Evolutionary conservation across 805 yeast species (phyloP), one percentile per base, ranked within the genome.

Genomic region (Clavispora vitiphila): DNA sequence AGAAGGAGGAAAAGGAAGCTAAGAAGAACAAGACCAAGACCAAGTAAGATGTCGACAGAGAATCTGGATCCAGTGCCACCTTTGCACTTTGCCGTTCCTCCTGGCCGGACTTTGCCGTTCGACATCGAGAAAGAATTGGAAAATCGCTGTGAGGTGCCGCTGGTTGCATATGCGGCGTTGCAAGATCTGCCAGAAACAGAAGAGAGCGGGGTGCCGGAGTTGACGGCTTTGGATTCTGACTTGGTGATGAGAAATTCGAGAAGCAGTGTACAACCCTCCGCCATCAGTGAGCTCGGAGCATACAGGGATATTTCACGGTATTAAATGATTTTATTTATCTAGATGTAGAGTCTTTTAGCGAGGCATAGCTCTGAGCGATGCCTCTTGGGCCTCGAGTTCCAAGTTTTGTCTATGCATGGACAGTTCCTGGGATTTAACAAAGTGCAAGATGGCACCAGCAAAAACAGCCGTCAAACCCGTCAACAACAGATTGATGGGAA

Each of bases 401-500:
- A 84, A 60, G 37, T 65, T 71, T 37, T 67, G 65, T 51, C 86
- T 74, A 34, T 70, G 69, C 37, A 81, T 59, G 44, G 49, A 44
- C 44, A 50, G 42, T 44, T 67, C 71, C 50, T 69, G 72, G 2
- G 63, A 55, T 45, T 64, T 63, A 32, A 80, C 78, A 49, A 55
- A 76, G 11, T 50, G 49, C 22, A 79, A 56, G 48, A 81, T 64
- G 3, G 62, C 41, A 3, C 57, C 43, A 1, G 83, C 86, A 46
- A 78, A 65, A 3, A 82, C 23, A 1, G 72, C 58, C 2, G 95
- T 86, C 25, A 76, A 51, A 0, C 56, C 42, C 1, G 86, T 70
- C 44, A 91, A 67, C 1, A 71, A 43, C 0, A 67, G 34, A 59
- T 90, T 90, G 19, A 87, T 75, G 0, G 97, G 96, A 2, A 71